Base-by-base conservation (phyloP, 2,329 filamentous ascomycete genomes). In the Dactylellina haptotyla region DNA sequence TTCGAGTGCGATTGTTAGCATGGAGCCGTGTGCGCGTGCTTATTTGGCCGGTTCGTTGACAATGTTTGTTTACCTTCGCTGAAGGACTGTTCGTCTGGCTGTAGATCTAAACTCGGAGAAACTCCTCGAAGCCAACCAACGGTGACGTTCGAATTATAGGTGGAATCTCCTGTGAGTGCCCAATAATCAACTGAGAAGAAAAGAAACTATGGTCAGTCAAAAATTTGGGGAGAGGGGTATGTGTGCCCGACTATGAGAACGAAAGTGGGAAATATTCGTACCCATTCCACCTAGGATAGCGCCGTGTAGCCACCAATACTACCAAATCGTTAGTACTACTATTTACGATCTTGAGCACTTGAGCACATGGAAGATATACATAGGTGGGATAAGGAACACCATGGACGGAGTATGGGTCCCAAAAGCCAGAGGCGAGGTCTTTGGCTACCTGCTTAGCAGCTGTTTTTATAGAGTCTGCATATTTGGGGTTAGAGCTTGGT, bases 131-230 rank as follows among this genome's bases (percentile, higher is more conserved):
- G 78, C 90, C 90, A 0, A 85, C 83, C 92, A 75, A 90, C 84
- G 30, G 84, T 85, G 10, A 87, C 86, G 45, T 90, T 82, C 10
- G 87, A 82, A 79, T 93, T 93, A 82, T 90, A 95, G 32, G 85
- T 84, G 2, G 84, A 82, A 79, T 94, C 90, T 16, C 88, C 88
- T 0, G 91, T 94, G 79, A 91, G 91, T 79, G 89, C 90, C 91
- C 91, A 96, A 80, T 95, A 96, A 78, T 95, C 90, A 61, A 96
- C 84, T 71, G 23, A 23, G 25, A 28, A 3, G 23, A 41, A n/a
- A 39, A 50, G 26, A 14, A 14, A 16, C 26, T 32, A 37, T 23
- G 2, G 16, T 46, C 23, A 46, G 16, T 46, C n/a, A 6, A 4
- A 18, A 26, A 20, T 50, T 30, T 23, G 53, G 18, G 5, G 6